phyloP scores from a whole-genome alignment of 73 alveolate species.

The Symbiodinium natans region DNA sequence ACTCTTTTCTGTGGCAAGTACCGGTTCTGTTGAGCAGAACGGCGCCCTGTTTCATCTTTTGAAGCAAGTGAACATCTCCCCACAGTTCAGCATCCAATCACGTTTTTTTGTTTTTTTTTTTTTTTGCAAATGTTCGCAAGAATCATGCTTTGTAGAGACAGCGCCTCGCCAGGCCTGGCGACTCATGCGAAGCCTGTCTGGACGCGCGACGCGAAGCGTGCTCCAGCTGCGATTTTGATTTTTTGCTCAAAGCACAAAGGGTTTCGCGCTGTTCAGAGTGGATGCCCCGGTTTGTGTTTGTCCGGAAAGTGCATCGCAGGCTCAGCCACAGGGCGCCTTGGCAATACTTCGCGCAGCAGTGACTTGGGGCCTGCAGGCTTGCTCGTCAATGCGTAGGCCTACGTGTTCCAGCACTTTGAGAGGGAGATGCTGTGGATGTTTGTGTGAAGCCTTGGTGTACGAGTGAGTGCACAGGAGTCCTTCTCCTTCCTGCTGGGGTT shows the following conservation, averaged over 20 bases:
- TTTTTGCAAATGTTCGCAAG: too few species aligned
- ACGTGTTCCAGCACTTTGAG: not conserved
- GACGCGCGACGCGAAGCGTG: constrained; percentile 13
- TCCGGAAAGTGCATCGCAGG: not conserved
- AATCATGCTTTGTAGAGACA: not conserved
- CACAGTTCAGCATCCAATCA: too few species aligned
- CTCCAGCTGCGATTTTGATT: not conserved
- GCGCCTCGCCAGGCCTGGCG: constrained; percentile 55
- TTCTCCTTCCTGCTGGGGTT: constrained; percentile 51
- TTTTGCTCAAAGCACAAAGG: not conserved
- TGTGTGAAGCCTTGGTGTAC: not conserved
- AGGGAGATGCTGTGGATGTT: not conserved
- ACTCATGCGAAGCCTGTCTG: constrained; percentile 49
- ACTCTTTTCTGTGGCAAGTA: too few species aligned
- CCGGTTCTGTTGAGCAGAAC: too few species aligned
- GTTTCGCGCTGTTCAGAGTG: not conserved
- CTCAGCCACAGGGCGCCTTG: constrained; percentile 54
- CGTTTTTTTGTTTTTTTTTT: too few species aligned
- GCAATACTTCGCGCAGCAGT: constrained; percentile 57
- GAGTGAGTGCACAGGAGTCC: constrained; percentile 54
- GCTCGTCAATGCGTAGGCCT: not conserved
- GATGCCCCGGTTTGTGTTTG: too few species aligned
- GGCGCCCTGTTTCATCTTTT: too few species aligned
- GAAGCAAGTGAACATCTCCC: too few species aligned
- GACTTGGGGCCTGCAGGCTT: constrained; percentile 69